A percentile compares a stretch with the other conserved stretches of the same genome.
phyloP scores from a whole-genome alignment of 208 protist species.

The Leishmania arabica region DNA sequence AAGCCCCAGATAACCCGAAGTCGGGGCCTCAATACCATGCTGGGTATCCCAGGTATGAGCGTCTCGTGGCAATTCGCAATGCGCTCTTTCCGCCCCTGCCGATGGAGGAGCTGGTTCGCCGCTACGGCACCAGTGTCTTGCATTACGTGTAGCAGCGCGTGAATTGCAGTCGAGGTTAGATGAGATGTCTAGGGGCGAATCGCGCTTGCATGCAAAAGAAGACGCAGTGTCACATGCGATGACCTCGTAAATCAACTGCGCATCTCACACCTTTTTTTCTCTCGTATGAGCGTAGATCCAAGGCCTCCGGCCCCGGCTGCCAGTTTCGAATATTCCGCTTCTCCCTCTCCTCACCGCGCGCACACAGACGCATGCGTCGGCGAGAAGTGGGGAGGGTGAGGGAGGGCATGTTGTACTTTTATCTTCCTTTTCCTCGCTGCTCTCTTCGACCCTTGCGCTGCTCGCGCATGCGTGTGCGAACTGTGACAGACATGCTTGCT shows the following conservation, averaged over 20 bases:
- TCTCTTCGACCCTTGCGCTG: not conserved
- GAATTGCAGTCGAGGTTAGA: not conserved
- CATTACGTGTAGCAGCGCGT: constrained; percentile 1
- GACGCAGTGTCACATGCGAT: not conserved
- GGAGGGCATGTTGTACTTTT: not conserved
- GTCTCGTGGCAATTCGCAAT: constrained; percentile 52
- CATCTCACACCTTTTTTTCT: not conserved
- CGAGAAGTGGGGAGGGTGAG: not conserved
- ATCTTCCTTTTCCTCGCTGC: not conserved
- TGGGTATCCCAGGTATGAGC: constrained; percentile 72
- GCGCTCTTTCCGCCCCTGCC: constrained; percentile 74
- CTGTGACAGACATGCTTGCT: not conserved
- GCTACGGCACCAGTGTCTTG: constrained; percentile 55
- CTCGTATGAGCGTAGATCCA: constrained; percentile 1
- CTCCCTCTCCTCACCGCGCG: too few relatives aligned
- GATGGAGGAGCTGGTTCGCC: constrained; percentile 66
- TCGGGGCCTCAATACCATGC: constrained; percentile 7
- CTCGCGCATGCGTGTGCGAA: not conserved
- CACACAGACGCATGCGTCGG: not conserved
- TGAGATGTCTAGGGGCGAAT: not conserved
- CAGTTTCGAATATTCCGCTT: not conserved
- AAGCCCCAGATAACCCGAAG: constrained; percentile 15
- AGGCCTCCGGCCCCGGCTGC: not conserved
- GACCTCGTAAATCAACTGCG: not conserved
- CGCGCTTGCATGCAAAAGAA: not conserved